Conservation (phyloP, 805 yeast species). For the Candida jianshihensis region DNA sequence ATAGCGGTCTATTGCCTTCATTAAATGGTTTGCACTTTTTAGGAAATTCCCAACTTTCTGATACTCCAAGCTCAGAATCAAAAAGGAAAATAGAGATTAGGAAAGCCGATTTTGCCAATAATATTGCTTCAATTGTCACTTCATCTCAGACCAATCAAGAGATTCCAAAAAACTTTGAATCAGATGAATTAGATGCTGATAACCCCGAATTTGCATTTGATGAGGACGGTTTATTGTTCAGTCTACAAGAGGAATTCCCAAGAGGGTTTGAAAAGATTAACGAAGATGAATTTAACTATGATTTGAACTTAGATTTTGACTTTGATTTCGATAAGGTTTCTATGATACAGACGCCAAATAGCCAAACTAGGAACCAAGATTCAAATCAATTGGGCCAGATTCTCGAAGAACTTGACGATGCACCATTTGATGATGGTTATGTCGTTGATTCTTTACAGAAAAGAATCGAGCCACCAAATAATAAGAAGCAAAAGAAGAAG, state of each 20-base stretch:
- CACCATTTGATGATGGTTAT: constrained; percentile 2
- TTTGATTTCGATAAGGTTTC: constrained; percentile 1
- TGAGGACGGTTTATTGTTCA: constrained; percentile 21
- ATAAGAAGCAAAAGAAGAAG: constrained; percentile 5
- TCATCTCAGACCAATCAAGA: too few species aligned
- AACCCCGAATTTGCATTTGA: constrained; percentile 21
- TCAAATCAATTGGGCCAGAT: background rate
- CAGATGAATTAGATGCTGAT: constrained; percentile 6
- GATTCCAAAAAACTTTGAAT: constrained; percentile 6
- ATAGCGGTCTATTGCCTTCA: constrained; percentile 24
- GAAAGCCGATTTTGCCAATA: constrained; percentile 12
- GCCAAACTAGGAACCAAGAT: too few species aligned
- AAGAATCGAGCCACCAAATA: background rate
- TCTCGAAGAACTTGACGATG: constrained; percentile 3
- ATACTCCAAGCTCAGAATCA: constrained; percentile 1
- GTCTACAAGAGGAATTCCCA: constrained; percentile 5
- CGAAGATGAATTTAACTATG: background rate
- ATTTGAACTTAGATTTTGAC: constrained; percentile 7
- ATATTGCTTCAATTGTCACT: constrained; percentile 8
- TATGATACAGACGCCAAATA: too few species aligned
- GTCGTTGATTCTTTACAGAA: background rate
- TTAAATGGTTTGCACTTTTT: constrained; percentile 14
- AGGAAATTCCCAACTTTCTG: background rate
- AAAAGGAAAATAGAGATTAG: constrained; percentile 8
- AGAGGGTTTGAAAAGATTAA: too few species aligned